phyloP scores from a whole-genome alignment of 2,329 filamentous ascomycete genomes.

The Cladosporium sp. region DNA sequence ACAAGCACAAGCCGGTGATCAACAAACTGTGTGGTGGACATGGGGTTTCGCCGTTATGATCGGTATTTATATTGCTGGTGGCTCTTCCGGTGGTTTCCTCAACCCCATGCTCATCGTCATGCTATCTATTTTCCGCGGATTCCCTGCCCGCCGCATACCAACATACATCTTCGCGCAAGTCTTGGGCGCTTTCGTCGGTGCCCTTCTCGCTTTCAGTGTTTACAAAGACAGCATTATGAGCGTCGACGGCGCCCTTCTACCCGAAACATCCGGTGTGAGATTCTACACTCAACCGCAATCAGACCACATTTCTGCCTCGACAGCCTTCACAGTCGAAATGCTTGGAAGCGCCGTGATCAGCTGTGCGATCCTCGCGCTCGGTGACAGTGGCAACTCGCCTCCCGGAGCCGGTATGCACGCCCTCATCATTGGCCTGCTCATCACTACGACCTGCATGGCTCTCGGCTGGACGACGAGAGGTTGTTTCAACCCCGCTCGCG shows the following conservation, averaged over 20 bases:
- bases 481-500: conserved; percentile 46
- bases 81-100: conserved; percentile 44
- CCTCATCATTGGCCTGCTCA: conserved; percentile 45
- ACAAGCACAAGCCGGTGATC: conserved; percentile 18
- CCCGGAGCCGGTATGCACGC: conserved; percentile 49
- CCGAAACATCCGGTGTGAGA: conserved; percentile 20
- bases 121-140: conserved; percentile 44
- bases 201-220: conserved; percentile 42
- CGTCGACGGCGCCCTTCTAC: conserved; percentile 35
- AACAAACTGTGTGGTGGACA: conserved; percentile 28
- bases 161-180: conserved; percentile 51
- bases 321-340: conserved; percentile 45
- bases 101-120: conserved; percentile 45
- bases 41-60: conserved; percentile 55
- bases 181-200: conserved; percentile 48
- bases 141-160: conserved; percentile 48
- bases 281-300: conserved; percentile 28
- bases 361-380: conserved; percentile 37
- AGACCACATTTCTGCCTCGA: conserved; percentile 24
- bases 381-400: conserved; percentile 25
- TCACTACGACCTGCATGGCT: conserved; percentile 33
- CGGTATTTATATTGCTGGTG: conserved; percentile 38
- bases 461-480: conserved; percentile 46
- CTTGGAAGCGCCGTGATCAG: conserved; percentile 32
- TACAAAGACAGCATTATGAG: conserved; percentile 36